A percentile compares a stretch with the other conserved stretches of the same genome.
These are phyloP conservation scores for Naganishia albida DNA, from an alignment of 1,284 basidiomycete genomes.

Conservation along the genomic window DNA sequence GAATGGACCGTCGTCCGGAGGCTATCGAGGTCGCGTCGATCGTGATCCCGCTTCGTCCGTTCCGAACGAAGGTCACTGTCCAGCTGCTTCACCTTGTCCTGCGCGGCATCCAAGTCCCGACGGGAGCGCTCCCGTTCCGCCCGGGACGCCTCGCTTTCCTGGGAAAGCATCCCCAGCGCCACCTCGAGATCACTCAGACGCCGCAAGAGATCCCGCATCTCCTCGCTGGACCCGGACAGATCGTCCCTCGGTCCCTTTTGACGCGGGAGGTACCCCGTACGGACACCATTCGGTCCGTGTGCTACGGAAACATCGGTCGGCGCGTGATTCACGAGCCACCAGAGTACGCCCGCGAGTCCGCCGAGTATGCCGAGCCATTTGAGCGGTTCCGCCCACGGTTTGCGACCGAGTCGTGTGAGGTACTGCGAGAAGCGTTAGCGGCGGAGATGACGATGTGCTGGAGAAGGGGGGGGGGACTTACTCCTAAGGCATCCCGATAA, in stretches of 20 bases:
- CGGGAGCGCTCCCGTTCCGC: conserved; percentile 10
- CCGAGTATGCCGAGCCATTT: conserved; percentile 9
- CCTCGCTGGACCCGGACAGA: not conserved
- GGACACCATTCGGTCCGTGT: not conserved
- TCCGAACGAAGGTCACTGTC: conserved; percentile 8
- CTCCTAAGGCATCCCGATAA: not conserved
- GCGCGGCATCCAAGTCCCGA: not conserved
- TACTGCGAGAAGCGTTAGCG: not conserved
- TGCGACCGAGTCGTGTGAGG: not conserved
- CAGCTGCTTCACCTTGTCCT: conserved; percentile 3
- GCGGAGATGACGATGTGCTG: not conserved
- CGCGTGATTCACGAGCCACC: conserved; percentile 12
- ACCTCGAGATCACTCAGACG: conserved; percentile 15
- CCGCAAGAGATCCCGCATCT: conserved; percentile 2
- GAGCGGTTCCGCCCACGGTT: not conserved
- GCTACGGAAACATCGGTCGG: not conserved
- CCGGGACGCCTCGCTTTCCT: not conserved
- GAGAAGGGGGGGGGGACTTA: not conserved
- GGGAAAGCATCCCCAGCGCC: not conserved
- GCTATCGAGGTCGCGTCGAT: conserved; percentile 1
- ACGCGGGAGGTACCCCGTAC: not conserved
- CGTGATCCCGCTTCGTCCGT: conserved; percentile 1
- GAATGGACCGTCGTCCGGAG: not conserved
- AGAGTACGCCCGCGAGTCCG: conserved; percentile 2
- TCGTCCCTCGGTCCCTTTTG: not conserved